phyloP scores from a whole-genome alignment of 2,329 filamentous ascomycete genomes.

The Beauveria australis region DNA sequence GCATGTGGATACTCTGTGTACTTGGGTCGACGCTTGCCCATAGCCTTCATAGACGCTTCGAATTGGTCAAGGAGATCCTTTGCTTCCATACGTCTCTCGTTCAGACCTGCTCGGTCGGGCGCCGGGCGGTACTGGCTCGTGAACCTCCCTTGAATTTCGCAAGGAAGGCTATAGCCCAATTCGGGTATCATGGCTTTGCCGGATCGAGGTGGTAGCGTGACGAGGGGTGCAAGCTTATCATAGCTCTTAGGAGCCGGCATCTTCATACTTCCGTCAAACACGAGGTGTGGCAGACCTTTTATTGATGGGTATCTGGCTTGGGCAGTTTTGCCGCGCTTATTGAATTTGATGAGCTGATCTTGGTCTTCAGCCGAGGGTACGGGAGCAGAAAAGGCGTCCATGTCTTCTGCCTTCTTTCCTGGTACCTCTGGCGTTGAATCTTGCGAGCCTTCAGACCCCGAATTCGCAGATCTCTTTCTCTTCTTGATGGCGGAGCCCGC shows the following conservation, averaged over 20 bases:
- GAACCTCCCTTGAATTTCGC: slow-evolving; percentile 36
- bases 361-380: slow-evolving; percentile 26
- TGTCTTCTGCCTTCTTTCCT: slow-evolving; percentile 27
- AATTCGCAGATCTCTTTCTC: slow-evolving; percentile 9
- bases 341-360: slow-evolving; percentile 29
- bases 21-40: slow-evolving; percentile 36
- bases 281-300: slow-evolving; percentile 30
- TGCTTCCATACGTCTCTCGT: slow-evolving; percentile 33
- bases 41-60: slow-evolving; percentile 31
- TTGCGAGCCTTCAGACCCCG: slow-evolving; percentile 14
- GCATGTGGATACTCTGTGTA: slow-evolving; percentile 40
- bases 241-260: slow-evolving; percentile 36
- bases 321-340: slow-evolving; percentile 28
- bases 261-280: slow-evolving; percentile 31
- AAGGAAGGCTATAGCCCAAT: slow-evolving; percentile 31
- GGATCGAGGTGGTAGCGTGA: slow-evolving; percentile 32
- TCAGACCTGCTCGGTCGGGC: slow-evolving; percentile 29
- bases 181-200: slow-evolving; percentile 31
- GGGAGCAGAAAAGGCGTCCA: slow-evolving; percentile 24
- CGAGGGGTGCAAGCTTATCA: slow-evolving; percentile 35
- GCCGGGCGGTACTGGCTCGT: slow-evolving; percentile 33
- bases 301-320: slow-evolving; percentile 31
- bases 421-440: slow-evolving; percentile 24
- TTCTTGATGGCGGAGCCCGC: background rate
- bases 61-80: slow-evolving; percentile 32